These are phyloP conservation scores for Venturia effusa DNA, from an alignment of 2,329 filamentous ascomycete genomes.

Conservation along the genomic window DNA sequence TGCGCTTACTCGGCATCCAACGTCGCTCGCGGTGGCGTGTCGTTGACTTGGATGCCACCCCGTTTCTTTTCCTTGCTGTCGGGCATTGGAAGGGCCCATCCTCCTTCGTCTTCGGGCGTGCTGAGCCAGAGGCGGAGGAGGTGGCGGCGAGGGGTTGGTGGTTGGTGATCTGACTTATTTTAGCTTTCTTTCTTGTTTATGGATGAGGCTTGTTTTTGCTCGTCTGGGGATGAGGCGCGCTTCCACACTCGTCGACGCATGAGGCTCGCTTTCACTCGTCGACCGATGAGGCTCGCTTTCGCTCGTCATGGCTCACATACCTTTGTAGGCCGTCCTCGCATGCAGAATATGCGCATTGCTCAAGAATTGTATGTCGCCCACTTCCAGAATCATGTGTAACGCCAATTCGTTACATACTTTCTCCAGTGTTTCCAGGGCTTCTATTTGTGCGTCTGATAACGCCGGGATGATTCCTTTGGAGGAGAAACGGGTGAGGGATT, in stretches of 20 bases:
- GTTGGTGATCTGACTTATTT: slow-evolving; percentile 49
- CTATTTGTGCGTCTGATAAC: slow-evolving; percentile 56
- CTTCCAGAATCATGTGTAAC: slow-evolving; percentile 75
- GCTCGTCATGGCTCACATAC: background rate
- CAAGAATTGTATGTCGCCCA: slow-evolving; percentile 82
- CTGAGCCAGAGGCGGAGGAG: slow-evolving; percentile 77
- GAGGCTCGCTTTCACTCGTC: no score
- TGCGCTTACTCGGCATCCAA: slow-evolving; percentile 63
- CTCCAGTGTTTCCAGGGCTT: slow-evolving; percentile 61
- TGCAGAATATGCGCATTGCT: slow-evolving; percentile 73
- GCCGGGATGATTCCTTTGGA: slow-evolving; percentile 62
- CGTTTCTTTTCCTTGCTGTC: slow-evolving; percentile 78
- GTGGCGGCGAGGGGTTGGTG: slow-evolving; percentile 61
- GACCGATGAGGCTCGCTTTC: background rate
- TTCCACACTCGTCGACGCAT: no score
- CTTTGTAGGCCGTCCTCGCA: slow-evolving; percentile 66
- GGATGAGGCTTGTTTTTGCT: background rate
- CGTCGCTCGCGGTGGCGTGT: slow-evolving; percentile 62
- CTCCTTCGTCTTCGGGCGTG: slow-evolving; percentile 70
- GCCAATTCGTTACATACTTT: slow-evolving; percentile 62
- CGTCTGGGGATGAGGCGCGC: background rate
- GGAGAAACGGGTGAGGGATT: slow-evolving; percentile 63
- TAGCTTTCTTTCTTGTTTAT: no score
- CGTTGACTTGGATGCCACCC: slow-evolving; percentile 78
- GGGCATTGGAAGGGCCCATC: slow-evolving; percentile 74